Percentiles rank a stretch among this genome's conserved stretches.
phyloP scores from a whole-genome alignment of 768 basidiomycete genomes.

The Pleurotus tuber-regium region DNA sequence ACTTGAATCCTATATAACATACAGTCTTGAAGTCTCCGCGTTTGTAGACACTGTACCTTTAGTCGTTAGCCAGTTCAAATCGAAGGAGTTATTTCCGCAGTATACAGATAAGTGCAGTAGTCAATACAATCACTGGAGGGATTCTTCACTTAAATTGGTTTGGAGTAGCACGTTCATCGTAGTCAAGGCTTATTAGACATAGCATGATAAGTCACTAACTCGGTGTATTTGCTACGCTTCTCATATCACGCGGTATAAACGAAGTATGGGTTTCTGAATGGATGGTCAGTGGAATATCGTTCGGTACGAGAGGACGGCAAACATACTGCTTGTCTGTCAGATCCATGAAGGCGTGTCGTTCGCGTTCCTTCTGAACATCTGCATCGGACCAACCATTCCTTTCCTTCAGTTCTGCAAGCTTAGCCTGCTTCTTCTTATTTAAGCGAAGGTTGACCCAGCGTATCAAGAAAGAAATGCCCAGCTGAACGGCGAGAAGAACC shows the following conservation, averaged over 20 bases:
- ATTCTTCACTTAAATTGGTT: no score
- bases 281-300: neutral
- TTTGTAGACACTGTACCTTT: no score
- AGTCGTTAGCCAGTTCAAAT: no score
- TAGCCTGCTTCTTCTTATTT: slow-evolving; percentile 44
- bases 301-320: neutral
- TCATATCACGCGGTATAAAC: neutral
- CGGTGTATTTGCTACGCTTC: no score
- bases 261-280: neutral
- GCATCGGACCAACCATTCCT: slow-evolving; percentile 52
- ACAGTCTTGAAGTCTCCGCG: no score
- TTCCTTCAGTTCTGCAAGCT: slow-evolving; percentile 41
- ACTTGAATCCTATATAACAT: no score
- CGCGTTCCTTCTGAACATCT: slow-evolving; percentile 56
- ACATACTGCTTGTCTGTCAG: slow-evolving; percentile 62
- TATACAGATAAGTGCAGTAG: no score
- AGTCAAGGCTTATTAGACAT: no score
- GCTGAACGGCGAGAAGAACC: slow-evolving; percentile 51
- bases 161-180: no score
- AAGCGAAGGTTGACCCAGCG: slow-evolving; percentile 54
- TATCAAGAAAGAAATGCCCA: slow-evolving; percentile 45
- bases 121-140: no score
- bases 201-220: no score
- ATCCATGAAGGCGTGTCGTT: slow-evolving; percentile 63
- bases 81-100: no score